Evolutionary conservation across 2,329 filamentous ascomycete genomes (phyloP).

Genomic region (Cytospora piceicola): DNA sequence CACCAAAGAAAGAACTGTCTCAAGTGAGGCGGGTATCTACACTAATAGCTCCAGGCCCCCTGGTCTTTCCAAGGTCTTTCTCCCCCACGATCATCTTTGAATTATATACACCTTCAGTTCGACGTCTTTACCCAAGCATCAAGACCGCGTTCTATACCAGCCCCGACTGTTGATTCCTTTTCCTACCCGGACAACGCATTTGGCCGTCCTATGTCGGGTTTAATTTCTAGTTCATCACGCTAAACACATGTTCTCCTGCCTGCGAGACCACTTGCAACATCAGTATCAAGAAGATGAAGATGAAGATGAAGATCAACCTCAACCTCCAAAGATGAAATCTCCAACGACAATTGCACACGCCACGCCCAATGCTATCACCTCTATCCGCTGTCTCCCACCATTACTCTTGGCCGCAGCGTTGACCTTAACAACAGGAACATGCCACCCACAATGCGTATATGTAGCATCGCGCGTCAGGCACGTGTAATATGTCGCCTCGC

Average conservation of each 20-base stretch:
- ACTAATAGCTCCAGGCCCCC: conserved; percentile 23
- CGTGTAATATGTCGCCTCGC: conserved; percentile 46
- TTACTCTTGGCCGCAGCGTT: conserved; percentile 1
- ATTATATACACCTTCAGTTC: not conserved
- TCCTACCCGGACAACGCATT: not conserved
- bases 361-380: not conserved
- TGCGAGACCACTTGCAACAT: not conserved
- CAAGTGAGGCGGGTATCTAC: conserved; percentile 25
- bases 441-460: conserved; percentile 45
- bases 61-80: not conserved
- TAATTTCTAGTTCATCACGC: too few relatives aligned
- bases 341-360: conserved; percentile 5
- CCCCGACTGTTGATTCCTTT: too few relatives aligned
- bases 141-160: not conserved
- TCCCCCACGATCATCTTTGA: not conserved
- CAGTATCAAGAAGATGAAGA: too few relatives aligned
- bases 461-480: conserved; percentile 40
- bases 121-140: not conserved
- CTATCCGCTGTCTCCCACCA: conserved; percentile 7
- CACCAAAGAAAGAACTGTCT: conserved; percentile 11
- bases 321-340: not conserved
- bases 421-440: conserved; percentile 41
- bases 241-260: not conserved
- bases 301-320: too few relatives aligned
- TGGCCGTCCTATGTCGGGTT: not conserved